Percentiles rank a stretch among this genome's conserved stretches.
Evolutionary conservation across 306 rosid genomes (phyloP).

Genomic region (Lagenaria siceraria): DNA sequence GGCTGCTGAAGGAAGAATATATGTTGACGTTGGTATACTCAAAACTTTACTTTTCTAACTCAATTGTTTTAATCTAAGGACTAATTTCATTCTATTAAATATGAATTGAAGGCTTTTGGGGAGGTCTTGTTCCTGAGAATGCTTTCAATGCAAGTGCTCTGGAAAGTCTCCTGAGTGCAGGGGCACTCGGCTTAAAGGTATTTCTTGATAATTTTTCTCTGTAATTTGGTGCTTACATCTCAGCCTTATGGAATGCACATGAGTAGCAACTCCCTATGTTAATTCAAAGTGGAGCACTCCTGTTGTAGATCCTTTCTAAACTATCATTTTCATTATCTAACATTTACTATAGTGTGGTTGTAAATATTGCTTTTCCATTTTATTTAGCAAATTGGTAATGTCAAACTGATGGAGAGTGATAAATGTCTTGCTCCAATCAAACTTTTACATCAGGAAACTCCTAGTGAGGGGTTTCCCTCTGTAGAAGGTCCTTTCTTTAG

Average conservation of each 20-base stretch:
- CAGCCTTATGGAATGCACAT: neutral
- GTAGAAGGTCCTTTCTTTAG: neutral
- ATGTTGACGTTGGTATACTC: slow-evolving; percentile 79
- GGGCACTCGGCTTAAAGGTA: slow-evolving; percentile 94
- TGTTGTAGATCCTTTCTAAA: neutral
- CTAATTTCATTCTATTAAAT: slow-evolving; percentile 10
- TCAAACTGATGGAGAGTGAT: neutral
- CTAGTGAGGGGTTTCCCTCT: neutral
- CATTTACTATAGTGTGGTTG: neutral
- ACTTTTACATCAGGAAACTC: neutral
- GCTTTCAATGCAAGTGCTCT: slow-evolving; percentile 63
- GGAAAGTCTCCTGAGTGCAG: slow-evolving; percentile 69
- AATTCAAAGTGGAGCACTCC: neutral
- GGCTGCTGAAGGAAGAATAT: slow-evolving; percentile 54
- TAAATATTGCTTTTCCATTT: neutral
- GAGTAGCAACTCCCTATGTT: neutral
- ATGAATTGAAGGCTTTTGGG: slow-evolving; percentile 73
- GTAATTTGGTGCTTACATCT: neutral
- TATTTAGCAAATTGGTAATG: neutral
- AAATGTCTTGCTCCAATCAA: neutral
- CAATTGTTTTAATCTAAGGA: neutral
- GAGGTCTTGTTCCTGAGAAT: slow-evolving; percentile 92
- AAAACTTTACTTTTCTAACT: slow-evolving; percentile 6
- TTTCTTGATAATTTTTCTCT: neutral
- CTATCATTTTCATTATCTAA: neutral